Evolutionary conservation across 2,329 filamentous ascomycete genomes (phyloP).

Genomic region (Fusarium anguioides): DNA sequence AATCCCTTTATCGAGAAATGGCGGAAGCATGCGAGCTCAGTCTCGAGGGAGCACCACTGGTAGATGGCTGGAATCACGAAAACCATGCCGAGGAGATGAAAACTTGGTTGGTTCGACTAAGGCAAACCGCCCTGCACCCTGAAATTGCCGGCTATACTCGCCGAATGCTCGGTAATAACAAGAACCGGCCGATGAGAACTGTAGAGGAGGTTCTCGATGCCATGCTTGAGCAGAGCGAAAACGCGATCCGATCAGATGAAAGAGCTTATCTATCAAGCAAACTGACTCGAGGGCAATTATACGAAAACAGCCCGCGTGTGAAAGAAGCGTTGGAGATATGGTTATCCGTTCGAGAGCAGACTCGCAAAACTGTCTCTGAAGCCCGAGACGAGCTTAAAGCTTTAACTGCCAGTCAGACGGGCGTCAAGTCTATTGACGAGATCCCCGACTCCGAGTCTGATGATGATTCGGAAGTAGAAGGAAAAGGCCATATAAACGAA

Average conservation of each 20-base stretch:
- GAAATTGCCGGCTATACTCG: constrained; percentile 78
- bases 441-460: constrained; percentile 45
- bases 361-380: constrained; percentile 66
- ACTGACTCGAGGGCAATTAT: constrained; percentile 78
- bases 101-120: constrained; percentile 78
- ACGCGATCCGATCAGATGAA: constrained; percentile 73
- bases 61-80: constrained; percentile 72
- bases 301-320: constrained; percentile 78
- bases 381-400: constrained; percentile 70
- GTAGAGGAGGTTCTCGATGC: constrained; percentile 87
- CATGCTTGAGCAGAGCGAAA: constrained; percentile 90
- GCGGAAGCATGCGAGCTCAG: constrained; percentile 75
- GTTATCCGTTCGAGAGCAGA: constrained; percentile 65
- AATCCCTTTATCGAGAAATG: constrained; percentile 79
- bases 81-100: constrained; percentile 79
- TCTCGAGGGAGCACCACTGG: constrained; percentile 69
- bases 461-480: constrained; percentile 50
- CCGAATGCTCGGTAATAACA: constrained; percentile 69
- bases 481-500: constrained; percentile 61
- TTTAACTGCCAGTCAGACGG: constrained; percentile 53
- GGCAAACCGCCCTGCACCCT: constrained; percentile 87
- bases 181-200: constrained; percentile 77
- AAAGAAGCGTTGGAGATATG: constrained; percentile 78
- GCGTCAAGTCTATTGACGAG: constrained; percentile 4
- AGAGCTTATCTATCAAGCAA: constrained; percentile 71